Base-by-base conservation (phyloP, 495 filamentous ascomycete species). In the Rhypophila decipiens region DNA sequence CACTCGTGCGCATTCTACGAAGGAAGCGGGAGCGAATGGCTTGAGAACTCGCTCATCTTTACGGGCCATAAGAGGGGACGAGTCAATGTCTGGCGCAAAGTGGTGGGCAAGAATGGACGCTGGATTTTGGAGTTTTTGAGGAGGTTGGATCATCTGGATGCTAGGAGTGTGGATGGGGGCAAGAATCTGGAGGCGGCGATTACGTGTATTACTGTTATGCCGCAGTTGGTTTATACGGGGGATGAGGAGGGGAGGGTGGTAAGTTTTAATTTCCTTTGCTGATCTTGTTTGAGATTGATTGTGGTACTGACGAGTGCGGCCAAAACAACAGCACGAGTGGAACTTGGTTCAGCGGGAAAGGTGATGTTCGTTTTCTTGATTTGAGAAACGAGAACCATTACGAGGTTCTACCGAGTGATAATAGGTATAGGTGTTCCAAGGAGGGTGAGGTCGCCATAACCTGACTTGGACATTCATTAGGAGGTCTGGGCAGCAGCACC, bases 1-100 rank as follows among this genome's bases (percentile, higher is more conserved):
- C 68, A 84, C 29, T 82, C 82, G 13, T 96, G 90, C 53, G 86
- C 90, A 11, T 96, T 94, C 64, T 97, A 96, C 70, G 90, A 98
- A 63, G 93, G 93, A 0, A 75, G 80, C 1, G 84, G 85, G 0
- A 95, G 90, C 53, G 93, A 96, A 70, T 97, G 90, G 86, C 73
- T 95, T 0, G 89, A 94, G 69, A 82, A 85, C 29, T 82, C 86
- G 27, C 70, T 98, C 29, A 66, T 96, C 27, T 86, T 98, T 41
- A 97, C 91, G 0, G 93, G 93, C 0, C 94, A 96, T 56, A 73
- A 75, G 58, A 67, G 83, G 39, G 93, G 93, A 0, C 76, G 90
- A 10, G 91, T 91, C 33, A 96, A 95, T 64, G 80, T 76, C 27
- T 83, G 79, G 79, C 65, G 71, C 20, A 77, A 79, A 53, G 58